Evolutionary conservation across 768 basidiomycete genomes (phyloP).

Genomic region (Mycena pura): DNA sequence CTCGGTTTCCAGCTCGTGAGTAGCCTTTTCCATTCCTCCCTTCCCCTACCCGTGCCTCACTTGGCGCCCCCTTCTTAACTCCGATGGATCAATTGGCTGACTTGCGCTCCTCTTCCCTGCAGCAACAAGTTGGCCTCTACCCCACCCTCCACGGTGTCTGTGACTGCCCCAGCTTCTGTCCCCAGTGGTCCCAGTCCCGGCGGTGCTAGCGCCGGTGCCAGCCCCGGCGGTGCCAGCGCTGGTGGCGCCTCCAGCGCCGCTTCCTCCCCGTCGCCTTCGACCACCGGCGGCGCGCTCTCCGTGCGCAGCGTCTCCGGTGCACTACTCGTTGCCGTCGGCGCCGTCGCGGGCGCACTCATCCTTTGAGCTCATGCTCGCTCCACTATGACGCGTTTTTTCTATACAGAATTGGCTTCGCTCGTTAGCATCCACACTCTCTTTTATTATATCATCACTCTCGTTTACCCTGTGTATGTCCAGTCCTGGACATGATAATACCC

Average conservation of each 20-base stretch:
- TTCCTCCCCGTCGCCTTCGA: neutral
- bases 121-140: neutral
- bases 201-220: neutral
- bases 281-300: neutral
- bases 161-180: neutral
- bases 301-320: constrained; percentile 6
- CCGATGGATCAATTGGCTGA: neutral
- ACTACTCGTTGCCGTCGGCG: constrained; percentile 12
- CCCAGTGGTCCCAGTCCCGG: constrained; percentile 6
- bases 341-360: constrained; percentile 17
- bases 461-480: no score
- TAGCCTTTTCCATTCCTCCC: neutral
- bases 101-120: neutral
- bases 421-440: no score
- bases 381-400: no score
- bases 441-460: no score
- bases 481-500: no score
- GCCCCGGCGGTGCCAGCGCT: neutral
- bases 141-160: no score
- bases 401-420: no score
- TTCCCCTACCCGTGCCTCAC: neutral
- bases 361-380: no score
- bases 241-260: neutral
- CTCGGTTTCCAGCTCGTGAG: constrained; percentile 3
- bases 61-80: no score